Evolutionary conservation across 306 rosid species (phyloP).

Genomic region (Medicago ruthenica): DNA sequence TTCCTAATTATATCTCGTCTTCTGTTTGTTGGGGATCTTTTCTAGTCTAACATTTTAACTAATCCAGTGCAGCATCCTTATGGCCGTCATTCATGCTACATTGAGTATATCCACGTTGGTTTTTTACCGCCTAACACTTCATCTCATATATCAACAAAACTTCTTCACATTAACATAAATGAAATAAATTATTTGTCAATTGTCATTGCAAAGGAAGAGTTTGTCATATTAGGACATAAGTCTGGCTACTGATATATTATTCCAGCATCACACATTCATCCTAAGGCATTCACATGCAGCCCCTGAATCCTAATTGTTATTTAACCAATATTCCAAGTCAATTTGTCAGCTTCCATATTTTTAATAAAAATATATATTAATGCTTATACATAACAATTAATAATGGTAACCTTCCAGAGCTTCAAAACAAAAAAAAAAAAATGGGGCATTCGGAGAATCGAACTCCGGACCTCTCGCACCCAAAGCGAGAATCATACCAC

Average conservation of each 20-base stretch:
- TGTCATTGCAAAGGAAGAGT: neutral
- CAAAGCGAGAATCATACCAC: slow-evolving; percentile 27
- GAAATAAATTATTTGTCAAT: neutral
- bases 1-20: neutral
- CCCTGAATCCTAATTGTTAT: neutral
- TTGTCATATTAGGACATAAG: neutral
- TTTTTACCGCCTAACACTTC: neutral
- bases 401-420: neutral
- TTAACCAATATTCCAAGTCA: neutral
- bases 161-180: neutral
- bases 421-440: neutral
- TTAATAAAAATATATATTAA: neutral
- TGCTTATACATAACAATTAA: neutral
- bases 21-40: neutral
- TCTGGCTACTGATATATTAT: neutral
- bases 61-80: neutral
- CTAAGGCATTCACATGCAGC: neutral
- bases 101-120: neutral
- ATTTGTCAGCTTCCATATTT: neutral
- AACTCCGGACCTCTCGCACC: slow-evolving; percentile 26
- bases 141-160: neutral
- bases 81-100: neutral
- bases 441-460: slow-evolving; percentile 15
- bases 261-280: neutral
- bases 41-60: neutral